phyloP scores from a whole-genome alignment of 768 basidiomycete species.

The Plicaturopsis crispa region DNA sequence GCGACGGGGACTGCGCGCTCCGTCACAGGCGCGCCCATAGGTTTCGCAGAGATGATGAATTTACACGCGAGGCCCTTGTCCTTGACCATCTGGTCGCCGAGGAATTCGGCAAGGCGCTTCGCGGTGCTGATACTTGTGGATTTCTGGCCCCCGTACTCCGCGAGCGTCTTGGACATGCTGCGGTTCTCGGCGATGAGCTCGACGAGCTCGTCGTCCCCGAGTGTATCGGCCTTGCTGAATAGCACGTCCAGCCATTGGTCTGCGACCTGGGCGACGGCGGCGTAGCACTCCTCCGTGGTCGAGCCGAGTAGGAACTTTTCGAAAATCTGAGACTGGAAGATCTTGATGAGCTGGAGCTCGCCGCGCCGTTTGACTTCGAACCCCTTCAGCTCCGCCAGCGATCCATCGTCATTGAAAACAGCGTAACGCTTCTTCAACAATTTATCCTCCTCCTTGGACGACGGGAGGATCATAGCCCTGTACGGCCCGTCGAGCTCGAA shows the following conservation, averaged over 20 bases:
- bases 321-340: constrained; percentile 97
- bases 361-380: constrained; percentile 98
- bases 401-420: constrained; percentile 96
- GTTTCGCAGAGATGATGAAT: constrained; percentile 96
- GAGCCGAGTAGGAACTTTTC: constrained; percentile 93
- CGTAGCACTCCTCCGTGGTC: constrained; percentile 94
- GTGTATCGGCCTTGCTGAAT: constrained; percentile 75
- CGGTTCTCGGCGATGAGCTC: constrained; percentile 98
- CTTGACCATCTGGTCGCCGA: constrained; percentile 98
- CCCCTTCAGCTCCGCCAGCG: constrained; percentile 95
- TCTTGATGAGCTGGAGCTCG: constrained; percentile 97
- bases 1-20: constrained; percentile 96
- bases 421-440: constrained; percentile 97
- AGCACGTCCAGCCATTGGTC: constrained; percentile 97
- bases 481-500: constrained; percentile 99
- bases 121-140: constrained; percentile 98
- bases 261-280: constrained; percentile 87
- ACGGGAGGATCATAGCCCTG: constrained; percentile 97
- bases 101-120: constrained; percentile 88
- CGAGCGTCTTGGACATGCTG: constrained; percentile 94
- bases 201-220: constrained; percentile 88
- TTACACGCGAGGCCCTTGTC: constrained; percentile 99
- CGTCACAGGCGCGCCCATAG: constrained; percentile 89
- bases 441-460: constrained; percentile 99
- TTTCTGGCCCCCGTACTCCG: constrained; percentile 94